These are phyloP conservation scores for Protoeuglena noctilucae DNA, from an alignment of 139 green algal genomes.

Conservation along the genomic window DNA sequence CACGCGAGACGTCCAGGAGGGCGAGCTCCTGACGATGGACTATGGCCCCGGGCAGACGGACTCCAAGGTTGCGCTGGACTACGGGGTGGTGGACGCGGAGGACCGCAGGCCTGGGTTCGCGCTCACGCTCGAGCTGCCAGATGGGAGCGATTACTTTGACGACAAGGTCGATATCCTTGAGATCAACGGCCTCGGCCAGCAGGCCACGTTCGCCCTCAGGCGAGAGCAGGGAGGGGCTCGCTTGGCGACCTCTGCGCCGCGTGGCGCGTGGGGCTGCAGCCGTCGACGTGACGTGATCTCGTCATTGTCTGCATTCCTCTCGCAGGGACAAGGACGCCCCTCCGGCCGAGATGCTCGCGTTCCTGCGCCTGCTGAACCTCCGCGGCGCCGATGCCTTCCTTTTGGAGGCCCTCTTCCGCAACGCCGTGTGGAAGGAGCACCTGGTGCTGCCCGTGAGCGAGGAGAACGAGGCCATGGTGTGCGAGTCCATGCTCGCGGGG, in stretches of 20 bases:
- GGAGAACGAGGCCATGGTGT: slow-evolving; percentile 68
- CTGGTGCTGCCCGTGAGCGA: slow-evolving; percentile 55
- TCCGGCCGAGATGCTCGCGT: slow-evolving; percentile 42
- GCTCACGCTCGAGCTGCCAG: slow-evolving; percentile 48
- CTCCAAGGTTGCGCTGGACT: slow-evolving; percentile 53
- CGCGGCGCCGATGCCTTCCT: slow-evolving; percentile 68
- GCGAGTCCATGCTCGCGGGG: slow-evolving; percentile 48
- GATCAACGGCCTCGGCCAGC: no score
- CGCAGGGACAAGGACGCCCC: no score
- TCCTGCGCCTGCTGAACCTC: slow-evolving; percentile 71
- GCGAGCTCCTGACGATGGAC: slow-evolving; percentile 42
- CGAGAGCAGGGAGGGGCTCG: no score
- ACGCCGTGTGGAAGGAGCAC: slow-evolving; percentile 52
- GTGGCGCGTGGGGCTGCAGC: no score
- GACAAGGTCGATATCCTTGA: slow-evolving; percentile 90
- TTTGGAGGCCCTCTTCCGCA: slow-evolving; percentile 72
- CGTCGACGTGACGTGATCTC: no score
- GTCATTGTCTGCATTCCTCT: no score
- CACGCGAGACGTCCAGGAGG: slow-evolving; percentile 12
- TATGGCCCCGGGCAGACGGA: slow-evolving; percentile 36
- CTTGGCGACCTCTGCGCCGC: no score
- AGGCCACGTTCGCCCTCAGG: no score
- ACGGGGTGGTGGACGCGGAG: slow-evolving; percentile 54
- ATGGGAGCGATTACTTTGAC: slow-evolving; percentile 47
- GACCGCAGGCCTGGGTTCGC: slow-evolving; percentile 55